These are phyloP conservation scores for Fomitopsis betulina DNA, from an alignment of 1,284 basidiomycete genomes.

Conservation along the genomic window DNA sequence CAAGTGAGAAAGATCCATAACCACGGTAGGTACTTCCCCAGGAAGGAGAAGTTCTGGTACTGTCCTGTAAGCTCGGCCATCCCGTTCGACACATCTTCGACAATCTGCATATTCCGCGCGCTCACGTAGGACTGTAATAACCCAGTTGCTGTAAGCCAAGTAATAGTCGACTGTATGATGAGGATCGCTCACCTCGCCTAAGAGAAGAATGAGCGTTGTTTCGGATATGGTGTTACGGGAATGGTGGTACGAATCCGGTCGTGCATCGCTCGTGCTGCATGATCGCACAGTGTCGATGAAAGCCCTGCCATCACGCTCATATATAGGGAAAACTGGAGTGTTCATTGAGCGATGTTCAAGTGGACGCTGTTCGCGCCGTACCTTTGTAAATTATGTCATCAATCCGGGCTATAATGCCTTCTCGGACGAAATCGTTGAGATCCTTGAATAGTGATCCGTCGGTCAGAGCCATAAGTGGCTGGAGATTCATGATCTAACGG, in stretches of 20 bases:
- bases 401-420: constrained; percentile 20
- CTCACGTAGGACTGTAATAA: constrained; percentile 22
- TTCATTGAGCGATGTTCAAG: neutral
- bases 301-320: constrained; percentile 14
- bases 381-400: constrained; percentile 20
- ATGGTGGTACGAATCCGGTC: constrained; percentile 16
- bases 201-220: constrained; percentile 27
- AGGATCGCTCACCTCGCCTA: constrained; percentile 25
- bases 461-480: constrained; percentile 21
- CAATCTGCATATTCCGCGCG: constrained; percentile 20
- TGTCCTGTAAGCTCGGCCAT: constrained; percentile 32
- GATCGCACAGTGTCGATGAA: constrained; percentile 14
- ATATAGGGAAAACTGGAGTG: constrained; percentile 16
- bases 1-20: constrained; percentile 27
- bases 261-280: constrained; percentile 7
- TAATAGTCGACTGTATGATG: neutral
- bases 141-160: neutral
- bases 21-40: constrained; percentile 22
- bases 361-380: constrained; percentile 4
- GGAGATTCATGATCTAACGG: constrained; percentile 21
- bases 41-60: constrained; percentile 23
- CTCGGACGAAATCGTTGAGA: constrained; percentile 18
- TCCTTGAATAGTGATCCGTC: constrained; percentile 18
- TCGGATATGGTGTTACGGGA: constrained; percentile 22
- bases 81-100: constrained; percentile 28